These are phyloP conservation scores for Pyricularia pennisetigena DNA, from an alignment of 2,329 filamentous ascomycete species.

Conservation along the genomic window DNA sequence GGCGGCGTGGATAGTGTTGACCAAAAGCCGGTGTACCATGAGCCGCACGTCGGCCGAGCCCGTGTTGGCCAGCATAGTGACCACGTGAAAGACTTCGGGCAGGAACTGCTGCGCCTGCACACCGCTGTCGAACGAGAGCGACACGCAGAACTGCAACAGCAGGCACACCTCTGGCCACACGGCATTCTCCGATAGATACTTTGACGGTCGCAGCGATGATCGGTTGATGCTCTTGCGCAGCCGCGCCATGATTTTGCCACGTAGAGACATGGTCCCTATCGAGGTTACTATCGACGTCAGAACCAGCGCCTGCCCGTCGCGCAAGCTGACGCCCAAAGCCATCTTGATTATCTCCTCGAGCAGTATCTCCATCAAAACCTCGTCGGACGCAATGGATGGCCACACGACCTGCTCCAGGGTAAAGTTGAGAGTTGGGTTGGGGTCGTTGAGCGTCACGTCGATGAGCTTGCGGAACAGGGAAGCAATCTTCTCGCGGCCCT, in stretches of 20 bases:
- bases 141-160: constrained; percentile 54
- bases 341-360: constrained; percentile 57
- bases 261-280: constrained; percentile 54
- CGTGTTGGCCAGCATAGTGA: constrained; percentile 61
- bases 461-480: constrained; percentile 56
- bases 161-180: constrained; percentile 64
- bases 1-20: constrained; percentile 59
- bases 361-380: constrained; percentile 56
- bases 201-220: constrained; percentile 57
- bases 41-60: constrained; percentile 46
- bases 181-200: constrained; percentile 53
- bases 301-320: constrained; percentile 49
- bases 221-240: constrained; percentile 58
- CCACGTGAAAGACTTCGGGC: constrained; percentile 60
- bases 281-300: constrained; percentile 53
- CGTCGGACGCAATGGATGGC: constrained; percentile 55
- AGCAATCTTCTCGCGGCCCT: constrained; percentile 55
- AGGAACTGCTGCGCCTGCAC: constrained; percentile 59
- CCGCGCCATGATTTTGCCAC: constrained; percentile 55
- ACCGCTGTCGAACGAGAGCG: constrained; percentile 57
- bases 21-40: constrained; percentile 51
- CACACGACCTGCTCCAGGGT: constrained; percentile 57
- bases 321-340: constrained; percentile 45
- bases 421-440: constrained; percentile 37
- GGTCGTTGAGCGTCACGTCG: constrained; percentile 52